Evolutionary conservation across 2,329 filamentous ascomycete genomes (phyloP).

Genomic region (Trichoderma aggressivum): DNA sequence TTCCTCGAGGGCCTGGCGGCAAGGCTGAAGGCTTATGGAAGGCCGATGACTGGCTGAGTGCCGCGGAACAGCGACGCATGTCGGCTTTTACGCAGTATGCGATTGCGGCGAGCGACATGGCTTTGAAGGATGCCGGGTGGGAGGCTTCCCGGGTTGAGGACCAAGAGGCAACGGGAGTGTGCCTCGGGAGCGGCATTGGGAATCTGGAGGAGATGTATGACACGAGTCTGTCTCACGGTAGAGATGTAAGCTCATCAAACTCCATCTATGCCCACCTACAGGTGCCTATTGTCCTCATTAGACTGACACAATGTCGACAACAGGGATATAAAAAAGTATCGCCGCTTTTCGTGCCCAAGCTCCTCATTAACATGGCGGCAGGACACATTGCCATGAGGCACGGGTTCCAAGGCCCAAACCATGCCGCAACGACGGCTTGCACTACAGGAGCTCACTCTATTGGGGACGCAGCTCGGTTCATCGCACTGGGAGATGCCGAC

Average conservation of each 20-base stretch:
- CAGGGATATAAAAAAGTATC: conserved; percentile 92
- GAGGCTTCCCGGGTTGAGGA: conserved; percentile 57
- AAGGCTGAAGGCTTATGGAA: conserved; percentile 46
- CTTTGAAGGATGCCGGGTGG: conserved; percentile 79
- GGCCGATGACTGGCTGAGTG: conserved; percentile 51
- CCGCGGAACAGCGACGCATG: conserved; percentile 68
- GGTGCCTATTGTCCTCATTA: background rate
- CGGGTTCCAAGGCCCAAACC: conserved; percentile 86
- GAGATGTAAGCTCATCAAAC: conserved; percentile 50
- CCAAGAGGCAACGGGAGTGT: conserved; percentile 78
- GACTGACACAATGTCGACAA: background rate
- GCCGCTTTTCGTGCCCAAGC: conserved; percentile 86
- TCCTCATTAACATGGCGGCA: conserved; percentile 91
- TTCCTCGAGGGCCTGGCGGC: conserved; percentile 61
- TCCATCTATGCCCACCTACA: too few species aligned
- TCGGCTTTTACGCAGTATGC: conserved; percentile 92
- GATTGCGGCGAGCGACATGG: conserved; percentile 80
- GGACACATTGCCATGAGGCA: conserved; percentile 93
- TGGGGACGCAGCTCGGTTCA: conserved; percentile 89
- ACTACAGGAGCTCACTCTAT: conserved; percentile 95
- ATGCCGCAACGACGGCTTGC: conserved; percentile 89
- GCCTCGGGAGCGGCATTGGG: conserved; percentile 91
- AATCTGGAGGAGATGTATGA: conserved; percentile 88
- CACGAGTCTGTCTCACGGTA: conserved; percentile 72
- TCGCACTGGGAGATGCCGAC: conserved; percentile 85